A percentile compares a stretch with the other conserved stretches of the same genome.
phyloP scores from a whole-genome alignment of 2,329 filamentous ascomycete genomes.

The Exserohilum rostratum region DNA sequence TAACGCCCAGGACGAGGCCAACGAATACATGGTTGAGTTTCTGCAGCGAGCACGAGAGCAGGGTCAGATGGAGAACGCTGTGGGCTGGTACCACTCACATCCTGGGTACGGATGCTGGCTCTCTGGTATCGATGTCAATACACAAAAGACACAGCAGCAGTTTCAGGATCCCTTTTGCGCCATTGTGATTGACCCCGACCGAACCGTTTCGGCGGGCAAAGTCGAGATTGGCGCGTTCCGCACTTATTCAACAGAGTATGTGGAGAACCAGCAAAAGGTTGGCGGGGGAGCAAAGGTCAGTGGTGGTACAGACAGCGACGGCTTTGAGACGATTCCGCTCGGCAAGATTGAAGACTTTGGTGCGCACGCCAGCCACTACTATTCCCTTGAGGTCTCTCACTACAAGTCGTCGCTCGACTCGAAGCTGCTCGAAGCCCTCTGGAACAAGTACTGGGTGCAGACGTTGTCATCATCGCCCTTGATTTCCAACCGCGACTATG shows the following conservation, averaged over 20 bases:
- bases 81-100: conserved; percentile 98
- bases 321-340: conserved; percentile 81
- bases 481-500: conserved; percentile 90
- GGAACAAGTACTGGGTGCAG: conserved; percentile 99
- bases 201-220: conserved; percentile 91
- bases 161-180: conserved; percentile 92
- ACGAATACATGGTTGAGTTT: conserved; percentile 95
- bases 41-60: conserved; percentile 75
- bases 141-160: conserved; percentile 82
- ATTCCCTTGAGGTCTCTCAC: conserved; percentile 86
- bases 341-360: conserved; percentile 96
- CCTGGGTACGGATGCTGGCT: conserved; percentile 99
- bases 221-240: conserved; percentile 97
- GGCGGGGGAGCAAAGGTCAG: conserved; percentile 34
- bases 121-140: conserved; percentile 91
- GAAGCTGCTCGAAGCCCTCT: conserved; percentile 83
- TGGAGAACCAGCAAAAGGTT: conserved; percentile 51
- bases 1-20: conserved; percentile 93
- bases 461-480: conserved; percentile 90
- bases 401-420: conserved; percentile 93
- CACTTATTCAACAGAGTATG: conserved; percentile 79
- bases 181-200: conserved; percentile 94
- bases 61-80: conserved; percentile 84
- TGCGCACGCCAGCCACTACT: conserved; percentile 88
- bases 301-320: conserved; percentile 58